Percentiles rank a stretch among this genome's conserved stretches.
These are phyloP conservation scores for Volutella citrinella DNA, from an alignment of 2,329 filamentous ascomycete species.

Conservation along the genomic window DNA sequence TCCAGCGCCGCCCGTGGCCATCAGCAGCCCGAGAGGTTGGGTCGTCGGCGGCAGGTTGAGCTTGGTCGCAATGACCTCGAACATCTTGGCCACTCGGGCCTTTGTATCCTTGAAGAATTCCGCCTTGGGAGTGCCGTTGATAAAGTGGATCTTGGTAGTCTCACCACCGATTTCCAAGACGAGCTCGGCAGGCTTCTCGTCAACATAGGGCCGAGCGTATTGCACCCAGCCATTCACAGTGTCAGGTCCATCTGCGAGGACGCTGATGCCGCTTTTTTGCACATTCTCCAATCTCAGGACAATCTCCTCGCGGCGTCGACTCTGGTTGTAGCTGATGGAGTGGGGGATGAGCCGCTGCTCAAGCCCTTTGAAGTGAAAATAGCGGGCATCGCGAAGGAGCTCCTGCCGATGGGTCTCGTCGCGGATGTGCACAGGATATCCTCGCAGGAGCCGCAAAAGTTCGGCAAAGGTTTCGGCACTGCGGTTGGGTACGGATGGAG, in stretches of 20 bases:
- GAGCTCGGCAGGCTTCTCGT: conserved; percentile 69
- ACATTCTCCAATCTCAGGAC: conserved; percentile 78
- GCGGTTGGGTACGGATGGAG: conserved; percentile 76
- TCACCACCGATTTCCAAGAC: conserved; percentile 77
- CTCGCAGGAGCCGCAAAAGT: conserved; percentile 75
- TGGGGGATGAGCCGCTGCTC: conserved; percentile 85
- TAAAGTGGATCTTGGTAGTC: conserved; percentile 55
- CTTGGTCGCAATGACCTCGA: conserved; percentile 80
- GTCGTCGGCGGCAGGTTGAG: conserved; percentile 63
- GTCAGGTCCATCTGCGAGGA: conserved; percentile 42
- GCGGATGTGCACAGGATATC: conserved; percentile 76
- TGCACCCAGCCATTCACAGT: conserved; percentile 56
- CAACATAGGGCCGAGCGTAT: conserved; percentile 84
- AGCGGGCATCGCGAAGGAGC: conserved; percentile 81
- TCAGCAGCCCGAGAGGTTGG: conserved; percentile 63
- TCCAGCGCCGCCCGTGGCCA: conserved; percentile 60
- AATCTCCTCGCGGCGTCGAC: conserved; percentile 69
- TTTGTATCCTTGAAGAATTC: conserved; percentile 73
- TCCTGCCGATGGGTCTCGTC: conserved; percentile 73
- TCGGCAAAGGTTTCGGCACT: conserved; percentile 84
- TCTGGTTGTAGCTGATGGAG: conserved; percentile 70
- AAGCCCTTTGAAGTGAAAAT: conserved; percentile 88
- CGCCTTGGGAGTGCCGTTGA: conserved; percentile 42
- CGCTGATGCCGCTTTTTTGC: conserved; percentile 78
- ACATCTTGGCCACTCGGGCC: conserved; percentile 66